A percentile compares a stretch with the other conserved stretches of the same genome.
Evolutionary conservation across 1,284 basidiomycete species (phyloP).

Genomic region (Coriolopsis trogii): DNA sequence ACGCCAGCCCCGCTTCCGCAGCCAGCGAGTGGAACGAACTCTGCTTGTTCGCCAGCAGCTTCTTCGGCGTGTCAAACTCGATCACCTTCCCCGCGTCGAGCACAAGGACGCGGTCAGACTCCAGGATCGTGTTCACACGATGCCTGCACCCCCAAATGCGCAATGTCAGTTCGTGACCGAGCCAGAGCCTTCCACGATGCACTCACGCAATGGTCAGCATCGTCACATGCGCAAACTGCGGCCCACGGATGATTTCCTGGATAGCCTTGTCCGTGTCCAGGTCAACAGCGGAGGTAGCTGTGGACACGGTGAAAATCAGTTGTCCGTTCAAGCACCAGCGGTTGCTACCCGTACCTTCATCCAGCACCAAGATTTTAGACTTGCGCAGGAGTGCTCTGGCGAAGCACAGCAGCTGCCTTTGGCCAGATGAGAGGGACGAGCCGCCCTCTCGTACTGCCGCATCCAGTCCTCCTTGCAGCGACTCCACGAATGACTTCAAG

Average conservation of each 20-base stretch:
- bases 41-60: constrained; percentile 57
- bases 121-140: constrained; percentile 89
- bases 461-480: constrained; percentile 74
- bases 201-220: constrained; percentile 83
- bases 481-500: constrained; percentile 73
- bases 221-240: constrained; percentile 70
- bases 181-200: no score
- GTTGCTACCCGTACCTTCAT: constrained; percentile 68
- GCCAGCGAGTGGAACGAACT: constrained; percentile 61
- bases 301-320: background rate
- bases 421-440: constrained; percentile 81
- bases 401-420: constrained; percentile 85
- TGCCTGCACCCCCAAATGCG: constrained; percentile 57
- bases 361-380: constrained; percentile 87
- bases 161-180: no score
- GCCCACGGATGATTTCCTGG: constrained; percentile 79
- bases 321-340: background rate
- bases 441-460: constrained; percentile 82
- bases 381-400: constrained; percentile 78
- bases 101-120: constrained; percentile 84
- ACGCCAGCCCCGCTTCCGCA: constrained; percentile 55
- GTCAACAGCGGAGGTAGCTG: constrained; percentile 84
- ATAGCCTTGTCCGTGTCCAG: constrained; percentile 88
- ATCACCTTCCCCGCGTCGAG: constrained; percentile 76
- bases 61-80: constrained; percentile 75